Base-by-base conservation (phyloP, 352 stramenopile genomes). In the Thalassiosira mediterranea region DNA sequence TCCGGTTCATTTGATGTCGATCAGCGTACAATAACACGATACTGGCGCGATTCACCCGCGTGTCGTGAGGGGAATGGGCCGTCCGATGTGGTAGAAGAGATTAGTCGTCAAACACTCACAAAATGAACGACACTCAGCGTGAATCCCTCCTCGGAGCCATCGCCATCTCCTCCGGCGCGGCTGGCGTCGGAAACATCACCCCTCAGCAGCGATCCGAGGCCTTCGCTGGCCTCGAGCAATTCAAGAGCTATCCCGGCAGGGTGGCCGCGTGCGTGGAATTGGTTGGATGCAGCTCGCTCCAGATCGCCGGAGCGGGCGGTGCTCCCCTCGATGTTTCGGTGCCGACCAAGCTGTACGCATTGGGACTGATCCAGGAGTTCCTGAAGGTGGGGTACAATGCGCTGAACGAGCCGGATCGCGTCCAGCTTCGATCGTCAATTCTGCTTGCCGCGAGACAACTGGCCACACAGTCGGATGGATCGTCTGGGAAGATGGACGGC, bases 81-180 rank as follows among this genome's bases (percentile, higher is more conserved):
- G n/a, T n/a, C n/a, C n/a, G n/a, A n/a, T n/a, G n/a, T n/a, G n/a
- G n/a, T n/a, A n/a, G n/a, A n/a, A n/a, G n/a, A n/a, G n/a, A n/a
- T n/a, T n/a, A n/a, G n/a, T n/a, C n/a, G n/a, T n/a, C n/a, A 51
- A 51, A 17, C 11, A 21, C 42, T 26, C 25, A 53, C 25, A 47
- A 26, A 5, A 86, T 83, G 78, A 80, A 86, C 46, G 68, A 80
- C 44, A 56, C 34, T 28, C 72, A 88, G 61, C 57, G 80, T 60
- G 53, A 85, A 71, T 86, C 82, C 8, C 65, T 92, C 40, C 70
- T 92, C 21, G 64, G 72, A 34, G 80, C 83, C 34, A 88, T 92
- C 48, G 83, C 81, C 52, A 76, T 92, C 52, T 90, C 86, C 8
- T 88, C 83, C n/a, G 64, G 68, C 52, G 62, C 77, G 17, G 42